Percentiles rank a stretch among this genome's conserved stretches.
phyloP scores from a whole-genome alignment of 2,329 filamentous ascomycete species.

The Aureobasidium pullulans region DNA sequence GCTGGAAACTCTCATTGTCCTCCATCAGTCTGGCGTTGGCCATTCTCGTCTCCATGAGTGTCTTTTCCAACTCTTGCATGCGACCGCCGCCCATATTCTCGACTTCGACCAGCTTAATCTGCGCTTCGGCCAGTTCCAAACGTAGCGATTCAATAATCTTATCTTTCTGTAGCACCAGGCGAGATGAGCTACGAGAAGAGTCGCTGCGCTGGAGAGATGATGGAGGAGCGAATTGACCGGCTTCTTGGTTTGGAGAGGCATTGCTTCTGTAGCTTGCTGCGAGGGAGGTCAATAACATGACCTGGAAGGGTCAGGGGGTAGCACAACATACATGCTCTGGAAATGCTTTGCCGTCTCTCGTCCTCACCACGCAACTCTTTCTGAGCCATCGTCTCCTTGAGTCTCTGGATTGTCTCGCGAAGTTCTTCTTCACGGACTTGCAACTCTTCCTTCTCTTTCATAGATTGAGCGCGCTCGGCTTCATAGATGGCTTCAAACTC shows the following conservation, averaged over 20 bases:
- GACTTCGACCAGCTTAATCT: conserved; percentile 90
- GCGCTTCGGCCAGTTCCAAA: conserved; percentile 85
- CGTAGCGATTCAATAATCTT: conserved; percentile 89
- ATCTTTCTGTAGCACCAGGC: conserved; percentile 88
- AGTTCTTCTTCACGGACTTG: conserved; percentile 79
- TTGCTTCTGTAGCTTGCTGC: conserved; percentile 35
- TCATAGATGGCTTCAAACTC: conserved; percentile 93
- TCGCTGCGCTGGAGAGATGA: conserved; percentile 80
- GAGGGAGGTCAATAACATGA: conserved; percentile 18
- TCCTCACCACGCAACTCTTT: conserved; percentile 52
- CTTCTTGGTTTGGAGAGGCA: conserved; percentile 61
- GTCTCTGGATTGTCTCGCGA: conserved; percentile 77
- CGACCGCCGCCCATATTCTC: conserved; percentile 87
- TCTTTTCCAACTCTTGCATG: conserved; percentile 81
- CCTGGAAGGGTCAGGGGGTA: background rate
- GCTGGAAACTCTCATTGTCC: conserved; percentile 96
- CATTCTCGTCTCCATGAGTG: conserved; percentile 87
- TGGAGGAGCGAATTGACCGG: conserved; percentile 76
- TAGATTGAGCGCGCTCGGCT: conserved; percentile 75
- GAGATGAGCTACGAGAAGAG: conserved; percentile 66
- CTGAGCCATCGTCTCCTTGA: conserved; percentile 83
- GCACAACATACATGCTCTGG: conserved; percentile 20
- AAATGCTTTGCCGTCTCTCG: conserved; percentile 47
- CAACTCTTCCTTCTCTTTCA: conserved; percentile 88
- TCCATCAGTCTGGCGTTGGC: conserved; percentile 94